Base-by-base conservation (phyloP, 768 basidiomycete genomes). In the Xanthoconium purpureum region DNA sequence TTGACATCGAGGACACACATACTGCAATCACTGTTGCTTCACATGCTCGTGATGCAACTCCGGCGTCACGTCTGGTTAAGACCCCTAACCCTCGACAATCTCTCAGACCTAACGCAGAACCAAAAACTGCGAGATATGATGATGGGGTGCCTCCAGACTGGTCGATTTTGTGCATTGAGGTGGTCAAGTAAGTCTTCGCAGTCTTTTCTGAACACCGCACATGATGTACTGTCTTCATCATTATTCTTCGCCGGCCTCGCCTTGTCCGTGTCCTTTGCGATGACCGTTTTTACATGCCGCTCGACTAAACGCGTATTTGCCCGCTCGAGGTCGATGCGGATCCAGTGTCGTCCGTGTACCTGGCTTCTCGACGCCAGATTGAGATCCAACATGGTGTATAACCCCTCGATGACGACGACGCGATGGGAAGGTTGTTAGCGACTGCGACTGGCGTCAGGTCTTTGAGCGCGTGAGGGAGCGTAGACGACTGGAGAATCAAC, bases 371-470 rank as follows among this genome's bases (percentile, higher is more conserved):
- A 1, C 65, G 69, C 95, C 95, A 97, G 87, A 0, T 81, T 74
- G 24, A 85, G 72, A n/a, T 82, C 76, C 30, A 97, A 79, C 63
- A 92, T 83, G 3, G 85, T 79, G 70, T 98, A 97, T n/a, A 98
- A 73, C 0, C 95, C 95, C 72, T 98, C 95, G 59, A 98, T 82
- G 56, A 98, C 69, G 42, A 97, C 79, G 52, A 98, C 81, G 13
- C 89, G 84, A 63, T 95, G 88, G 35, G 75, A 64, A 0, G 87
- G 82, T 28, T 74, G 29, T 97, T 79, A 4, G 74, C 66, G 28
- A 88, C 67, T 1, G 83, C 80, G 44, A 85, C 77, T 5, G 82
- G 80, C 0, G 75, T 75, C 0, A 94, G 94, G 66, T 98, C 95
- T 66, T 96, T 98, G 50, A 90, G 68, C 1, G 90, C 82, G 69